phyloP scores from a whole-genome alignment of 768 basidiomycete genomes.

The Russula abietina region DNA sequence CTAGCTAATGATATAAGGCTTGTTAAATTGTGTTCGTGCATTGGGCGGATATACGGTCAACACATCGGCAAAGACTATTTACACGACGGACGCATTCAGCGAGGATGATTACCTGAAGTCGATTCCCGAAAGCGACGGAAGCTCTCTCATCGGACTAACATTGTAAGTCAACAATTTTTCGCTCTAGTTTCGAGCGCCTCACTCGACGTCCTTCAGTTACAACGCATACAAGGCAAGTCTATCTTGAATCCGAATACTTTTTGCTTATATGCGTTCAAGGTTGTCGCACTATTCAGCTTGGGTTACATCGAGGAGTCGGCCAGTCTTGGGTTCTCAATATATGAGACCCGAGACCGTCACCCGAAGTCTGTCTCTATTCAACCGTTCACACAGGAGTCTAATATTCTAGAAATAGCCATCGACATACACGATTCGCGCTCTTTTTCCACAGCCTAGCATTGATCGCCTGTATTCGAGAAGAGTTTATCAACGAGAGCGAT shows the following conservation, averaged over 20 bases:
- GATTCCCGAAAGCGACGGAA: conserved; percentile 42
- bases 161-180: conserved; percentile 39
- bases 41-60: conserved; percentile 55
- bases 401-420: conserved; percentile 40
- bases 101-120: conserved; percentile 48
- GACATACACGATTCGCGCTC: conserved; percentile 59
- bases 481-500: conserved; percentile 33
- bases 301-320: conserved; percentile 58
- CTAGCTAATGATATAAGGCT: conserved; percentile 32
- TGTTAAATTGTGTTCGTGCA: conserved; percentile 60
- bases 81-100: conserved; percentile 54
- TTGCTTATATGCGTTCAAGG: conserved; percentile 32
- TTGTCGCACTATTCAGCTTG: conserved; percentile 58
- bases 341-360: conserved; percentile 49
- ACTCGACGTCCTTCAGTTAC: conserved; percentile 39
- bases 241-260: neutral
- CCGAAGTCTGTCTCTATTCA: conserved; percentile 46
- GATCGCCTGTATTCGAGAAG: conserved; percentile 51
- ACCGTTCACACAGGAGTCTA: neutral
- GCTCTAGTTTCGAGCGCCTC: neutral
- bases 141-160: conserved; percentile 48
- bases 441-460: conserved; percentile 69
- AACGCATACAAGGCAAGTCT: conserved; percentile 53
- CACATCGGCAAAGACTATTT: conserved; percentile 44
- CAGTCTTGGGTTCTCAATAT: conserved; percentile 55